These are phyloP conservation scores for Candida andamanensis DNA, from an alignment of 805 yeast species.

Conservation along the genomic window DNA sequence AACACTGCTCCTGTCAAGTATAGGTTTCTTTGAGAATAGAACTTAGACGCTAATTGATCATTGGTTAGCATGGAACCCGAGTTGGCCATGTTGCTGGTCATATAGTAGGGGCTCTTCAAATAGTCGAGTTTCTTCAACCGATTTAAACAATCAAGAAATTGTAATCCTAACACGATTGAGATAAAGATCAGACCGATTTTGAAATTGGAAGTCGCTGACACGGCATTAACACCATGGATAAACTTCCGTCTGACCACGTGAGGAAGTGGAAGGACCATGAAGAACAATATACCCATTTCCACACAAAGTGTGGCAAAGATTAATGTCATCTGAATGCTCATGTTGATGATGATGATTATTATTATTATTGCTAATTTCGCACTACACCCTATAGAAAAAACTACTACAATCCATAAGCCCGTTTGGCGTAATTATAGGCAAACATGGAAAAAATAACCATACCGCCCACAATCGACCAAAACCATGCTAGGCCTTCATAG, in stretches of 20 bases:
- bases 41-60: conserved; percentile 54
- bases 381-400: background rate
- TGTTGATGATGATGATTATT: conserved; percentile 11
- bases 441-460: conserved; percentile 32
- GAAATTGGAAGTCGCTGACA: conserved; percentile 35
- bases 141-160: conserved; percentile 52
- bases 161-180: conserved; percentile 38
- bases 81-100: conserved; percentile 2
- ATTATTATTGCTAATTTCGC: background rate
- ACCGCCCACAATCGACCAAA: conserved; percentile 30
- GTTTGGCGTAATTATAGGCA: conserved; percentile 37
- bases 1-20: conserved; percentile 61
- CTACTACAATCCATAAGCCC: conserved; percentile 32
- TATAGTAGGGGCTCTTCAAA: conserved; percentile 18
- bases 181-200: conserved; percentile 42
- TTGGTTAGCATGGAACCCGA: conserved; percentile 25
- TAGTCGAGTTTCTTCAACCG: conserved; percentile 26
- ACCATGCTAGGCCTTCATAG: conserved; percentile 36
- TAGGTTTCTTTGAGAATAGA: conserved; percentile 59
- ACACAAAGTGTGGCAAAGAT: conserved; percentile 44
- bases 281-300: conserved; percentile 47
- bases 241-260: conserved; percentile 40
- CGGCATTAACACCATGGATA: conserved; percentile 29
- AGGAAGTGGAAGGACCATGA: conserved; percentile 55
- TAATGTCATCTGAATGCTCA: conserved; percentile 43